Evolutionary conservation across 163 green algal genomes (phyloP).

Genomic region (Chloromonas sp.): DNA sequence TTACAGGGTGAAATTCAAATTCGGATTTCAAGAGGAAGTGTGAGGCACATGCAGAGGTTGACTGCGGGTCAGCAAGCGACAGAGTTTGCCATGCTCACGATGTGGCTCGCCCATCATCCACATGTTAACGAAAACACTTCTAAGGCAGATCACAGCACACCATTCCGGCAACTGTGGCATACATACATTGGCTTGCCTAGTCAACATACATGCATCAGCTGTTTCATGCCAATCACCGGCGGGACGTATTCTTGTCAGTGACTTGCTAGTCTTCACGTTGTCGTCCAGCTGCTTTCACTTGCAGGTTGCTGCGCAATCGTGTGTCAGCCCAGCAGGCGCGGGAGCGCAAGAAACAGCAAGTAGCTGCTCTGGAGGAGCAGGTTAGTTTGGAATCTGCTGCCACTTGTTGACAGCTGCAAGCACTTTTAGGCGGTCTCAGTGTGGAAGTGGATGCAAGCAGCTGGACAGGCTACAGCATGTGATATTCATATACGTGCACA

Average conservation of each 20-base stretch:
- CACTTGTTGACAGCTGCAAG: too few species aligned
- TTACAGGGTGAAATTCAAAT: background rate
- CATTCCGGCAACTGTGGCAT: background rate
- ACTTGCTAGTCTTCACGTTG: too few species aligned
- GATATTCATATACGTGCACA: conserved; percentile 9
- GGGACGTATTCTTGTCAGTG: too few species aligned
- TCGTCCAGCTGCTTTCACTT: background rate
- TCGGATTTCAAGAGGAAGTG: background rate
- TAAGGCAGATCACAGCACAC: background rate
- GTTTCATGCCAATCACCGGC: background rate
- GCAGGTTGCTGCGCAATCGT: conserved; percentile 75
- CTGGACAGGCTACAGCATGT: background rate
- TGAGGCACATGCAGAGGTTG: too few species aligned
- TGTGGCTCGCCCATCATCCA: too few species aligned
- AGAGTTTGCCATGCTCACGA: too few species aligned
- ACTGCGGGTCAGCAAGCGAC: too few species aligned
- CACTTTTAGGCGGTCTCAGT: too few species aligned
- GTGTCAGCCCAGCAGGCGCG: conserved; percentile 80
- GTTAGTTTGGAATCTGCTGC: conserved; percentile 8
- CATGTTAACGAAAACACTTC: background rate
- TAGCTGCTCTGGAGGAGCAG: conserved; percentile 63
- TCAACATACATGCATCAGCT: background rate
- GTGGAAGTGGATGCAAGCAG: background rate
- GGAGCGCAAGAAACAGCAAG: conserved; percentile 79
- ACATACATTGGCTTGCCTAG: background rate